These are phyloP conservation scores for Geranium brycei DNA, from an alignment of 345 rosid genomes.

Conservation along the genomic window DNA sequence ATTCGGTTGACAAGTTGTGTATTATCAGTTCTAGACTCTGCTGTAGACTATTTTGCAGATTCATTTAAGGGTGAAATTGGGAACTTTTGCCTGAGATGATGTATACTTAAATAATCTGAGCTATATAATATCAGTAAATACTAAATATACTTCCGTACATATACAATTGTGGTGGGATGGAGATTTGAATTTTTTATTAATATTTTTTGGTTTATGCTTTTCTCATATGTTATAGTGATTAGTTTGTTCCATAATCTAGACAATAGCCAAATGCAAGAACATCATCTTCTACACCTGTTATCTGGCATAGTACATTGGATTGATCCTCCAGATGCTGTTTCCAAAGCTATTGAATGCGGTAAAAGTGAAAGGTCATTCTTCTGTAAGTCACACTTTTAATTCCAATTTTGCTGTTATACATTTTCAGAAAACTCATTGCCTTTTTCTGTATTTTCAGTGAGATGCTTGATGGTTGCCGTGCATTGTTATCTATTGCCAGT, in stretches of 20 bases:
- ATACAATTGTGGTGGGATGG: too few relatives aligned
- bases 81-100: too few relatives aligned
- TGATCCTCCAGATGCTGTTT: conserved; percentile 71
- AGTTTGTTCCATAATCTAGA: conserved; percentile 42
- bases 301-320: conserved; percentile 86
- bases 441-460: conserved; percentile 47
- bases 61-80: too few relatives aligned
- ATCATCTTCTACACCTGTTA: conserved; percentile 67
- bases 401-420: conserved; percentile 15
- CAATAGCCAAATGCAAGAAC: conserved; percentile 56
- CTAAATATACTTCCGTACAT: too few relatives aligned
- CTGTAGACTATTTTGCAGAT: too few relatives aligned
- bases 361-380: conserved; percentile 69
- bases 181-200: too few relatives aligned
- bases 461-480: conserved; percentile 97
- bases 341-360: conserved; percentile 74
- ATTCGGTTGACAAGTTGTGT: too few relatives aligned
- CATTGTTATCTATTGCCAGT: conserved; percentile 67
- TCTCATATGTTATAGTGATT: too few relatives aligned
- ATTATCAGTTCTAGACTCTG: too few relatives aligned
- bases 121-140: too few relatives aligned
- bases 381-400: conserved; percentile 7
- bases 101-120: too few relatives aligned
- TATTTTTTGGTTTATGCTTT: too few relatives aligned
- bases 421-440: conserved; percentile 11